These are phyloP conservation scores for Saccharum hybrid DNA, from an alignment of 202 grass and related monocot species.

Conservation along the genomic window DNA sequence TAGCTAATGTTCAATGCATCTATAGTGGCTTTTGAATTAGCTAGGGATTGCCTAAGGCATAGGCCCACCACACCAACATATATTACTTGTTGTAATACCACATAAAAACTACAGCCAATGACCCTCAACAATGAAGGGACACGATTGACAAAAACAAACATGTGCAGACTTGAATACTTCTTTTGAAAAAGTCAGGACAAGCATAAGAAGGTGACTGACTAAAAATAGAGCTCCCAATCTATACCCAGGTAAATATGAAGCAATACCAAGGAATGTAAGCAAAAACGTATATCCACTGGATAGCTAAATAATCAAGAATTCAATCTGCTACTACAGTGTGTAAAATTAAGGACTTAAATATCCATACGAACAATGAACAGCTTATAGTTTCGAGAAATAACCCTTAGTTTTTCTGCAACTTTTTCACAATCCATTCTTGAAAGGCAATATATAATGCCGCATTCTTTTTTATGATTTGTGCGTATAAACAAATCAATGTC, in stretches of 20 bases:
- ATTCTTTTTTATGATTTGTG: constrained; percentile 72
- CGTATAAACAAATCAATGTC: constrained; percentile 86
- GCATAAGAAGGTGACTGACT: neutral
- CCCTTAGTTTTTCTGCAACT: constrained; percentile 83
- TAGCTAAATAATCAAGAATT: constrained; percentile 15
- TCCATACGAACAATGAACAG: constrained; percentile 1
- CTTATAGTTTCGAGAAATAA: constrained; percentile 46
- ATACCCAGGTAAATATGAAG: constrained; percentile 19
- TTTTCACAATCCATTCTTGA: constrained; percentile 98
- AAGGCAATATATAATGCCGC: constrained; percentile 94
- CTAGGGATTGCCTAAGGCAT: neutral
- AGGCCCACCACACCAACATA: neutral
- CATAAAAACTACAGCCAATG: neutral
- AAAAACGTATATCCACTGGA: neutral
- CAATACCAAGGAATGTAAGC: neutral
- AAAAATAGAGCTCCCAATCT: constrained; percentile 28
- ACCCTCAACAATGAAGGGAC: neutral
- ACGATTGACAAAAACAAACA: neutral
- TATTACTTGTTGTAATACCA: constrained; percentile 2
- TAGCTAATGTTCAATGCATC: constrained; percentile 13
- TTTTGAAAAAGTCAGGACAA: constrained; percentile 15
- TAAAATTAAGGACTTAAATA: constrained; percentile 1
- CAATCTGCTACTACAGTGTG: neutral
- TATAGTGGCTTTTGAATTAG: constrained; percentile 14
- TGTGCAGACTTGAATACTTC: neutral